phyloP scores from a whole-genome alignment of 352 stramenopile genomes.

The Phytopythium oedochilum region DNA sequence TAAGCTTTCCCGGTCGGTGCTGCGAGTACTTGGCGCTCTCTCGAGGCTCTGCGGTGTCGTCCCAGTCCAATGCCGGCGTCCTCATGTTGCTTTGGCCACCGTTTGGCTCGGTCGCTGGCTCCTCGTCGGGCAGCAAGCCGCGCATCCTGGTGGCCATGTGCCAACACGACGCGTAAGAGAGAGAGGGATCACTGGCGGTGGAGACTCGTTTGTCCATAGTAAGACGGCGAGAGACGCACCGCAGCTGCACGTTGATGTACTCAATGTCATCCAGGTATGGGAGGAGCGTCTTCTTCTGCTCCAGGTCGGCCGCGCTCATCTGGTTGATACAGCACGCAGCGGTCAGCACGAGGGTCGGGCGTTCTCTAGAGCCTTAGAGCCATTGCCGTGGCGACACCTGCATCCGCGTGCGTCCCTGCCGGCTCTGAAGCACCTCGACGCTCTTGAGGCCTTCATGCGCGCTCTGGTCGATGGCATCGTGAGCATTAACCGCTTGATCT shows the following conservation, averaged over 20 bases:
- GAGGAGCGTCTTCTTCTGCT: constrained; percentile 80
- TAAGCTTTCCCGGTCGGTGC: not conserved
- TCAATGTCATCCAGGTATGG: constrained; percentile 86
- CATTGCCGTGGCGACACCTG: not conserved
- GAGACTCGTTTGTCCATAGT: no score
- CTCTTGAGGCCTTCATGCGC: not conserved
- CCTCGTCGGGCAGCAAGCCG: constrained; percentile 31
- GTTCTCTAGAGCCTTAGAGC: not conserved
- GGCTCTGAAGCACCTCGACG: not conserved
- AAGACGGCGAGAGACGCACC: constrained; percentile 14
- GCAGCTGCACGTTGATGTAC: constrained; percentile 82
- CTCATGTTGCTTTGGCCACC: not conserved
- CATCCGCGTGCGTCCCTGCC: not conserved
- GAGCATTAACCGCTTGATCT: not conserved
- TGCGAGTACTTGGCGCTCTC: not conserved
- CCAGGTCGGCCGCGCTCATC: constrained; percentile 54
- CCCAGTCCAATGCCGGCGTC: not conserved
- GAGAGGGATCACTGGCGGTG: not conserved
- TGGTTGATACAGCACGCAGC: constrained; percentile 3
- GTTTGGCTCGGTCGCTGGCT: not conserved
- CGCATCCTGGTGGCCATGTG: constrained; percentile 20
- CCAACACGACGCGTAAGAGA: not conserved
- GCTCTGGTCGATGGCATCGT: no score
- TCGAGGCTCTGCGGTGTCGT: not conserved
- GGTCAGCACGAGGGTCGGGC: not conserved